Conservation (phyloP, 345 rosid genomes). For the Lepidium sativum region DNA sequence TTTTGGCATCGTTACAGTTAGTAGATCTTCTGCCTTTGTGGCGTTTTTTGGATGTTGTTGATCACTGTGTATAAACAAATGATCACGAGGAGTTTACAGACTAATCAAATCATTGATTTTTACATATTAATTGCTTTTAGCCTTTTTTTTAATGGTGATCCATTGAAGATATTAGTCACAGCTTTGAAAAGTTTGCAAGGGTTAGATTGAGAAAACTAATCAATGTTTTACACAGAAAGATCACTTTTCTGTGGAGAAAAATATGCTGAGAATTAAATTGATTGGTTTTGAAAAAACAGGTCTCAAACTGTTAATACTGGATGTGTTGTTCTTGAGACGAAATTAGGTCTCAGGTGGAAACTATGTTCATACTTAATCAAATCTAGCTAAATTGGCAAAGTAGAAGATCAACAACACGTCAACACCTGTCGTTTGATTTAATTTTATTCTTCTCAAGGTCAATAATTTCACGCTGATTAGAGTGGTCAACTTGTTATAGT, state of each 20-base stretch:
- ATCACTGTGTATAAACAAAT: constrained; percentile 12
- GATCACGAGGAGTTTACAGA: constrained; percentile 18
- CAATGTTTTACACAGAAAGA: background rate
- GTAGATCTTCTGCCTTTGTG: no score
- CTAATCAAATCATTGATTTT: constrained; percentile 5
- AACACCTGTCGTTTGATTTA: background rate
- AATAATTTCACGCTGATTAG: background rate
- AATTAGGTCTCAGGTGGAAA: background rate
- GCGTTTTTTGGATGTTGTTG: constrained; percentile 13
- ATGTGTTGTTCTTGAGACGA: background rate
- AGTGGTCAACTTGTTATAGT: background rate
- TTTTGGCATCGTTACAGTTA: constrained; percentile 24
- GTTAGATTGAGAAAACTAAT: background rate
- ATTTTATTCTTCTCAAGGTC: background rate
- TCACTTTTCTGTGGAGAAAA: background rate
- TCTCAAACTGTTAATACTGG: background rate
- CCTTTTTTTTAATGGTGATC: background rate
- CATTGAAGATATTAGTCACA: background rate
- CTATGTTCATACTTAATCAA: background rate
- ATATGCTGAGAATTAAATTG: background rate
- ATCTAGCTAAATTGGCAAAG: background rate
- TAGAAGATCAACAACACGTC: background rate
- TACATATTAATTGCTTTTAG: background rate
- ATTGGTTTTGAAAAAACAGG: background rate
- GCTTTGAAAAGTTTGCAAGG: background rate